phyloP scores from a whole-genome alignment of 2,329 filamentous ascomycete species.

The Macrophomina tecta region DNA sequence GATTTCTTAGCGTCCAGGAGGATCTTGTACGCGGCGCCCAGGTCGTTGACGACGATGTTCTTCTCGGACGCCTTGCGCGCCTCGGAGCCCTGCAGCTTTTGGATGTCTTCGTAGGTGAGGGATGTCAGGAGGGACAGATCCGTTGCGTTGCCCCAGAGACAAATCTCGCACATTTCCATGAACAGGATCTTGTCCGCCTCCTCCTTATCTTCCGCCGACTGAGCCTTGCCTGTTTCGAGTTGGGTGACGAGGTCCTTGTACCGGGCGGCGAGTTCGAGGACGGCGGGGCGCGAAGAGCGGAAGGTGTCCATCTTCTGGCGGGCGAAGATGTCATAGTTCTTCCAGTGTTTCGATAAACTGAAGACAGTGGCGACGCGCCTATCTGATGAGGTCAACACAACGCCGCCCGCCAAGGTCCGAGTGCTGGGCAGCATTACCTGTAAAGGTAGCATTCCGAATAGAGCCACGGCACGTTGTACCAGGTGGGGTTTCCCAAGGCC shows the following conservation, averaged over 20 bases:
- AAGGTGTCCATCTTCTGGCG: conserved; percentile 92
- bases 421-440: conserved; percentile 55
- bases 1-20: conserved; percentile 70
- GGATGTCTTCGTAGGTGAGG: conserved; percentile 92
- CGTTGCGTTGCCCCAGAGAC: conserved; percentile 95
- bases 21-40: conserved; percentile 72
- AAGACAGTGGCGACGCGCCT: conserved; percentile 84
- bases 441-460: conserved; percentile 95
- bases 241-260: conserved; percentile 77
- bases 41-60: conserved; percentile 90
- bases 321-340: conserved; percentile 85
- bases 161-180: conserved; percentile 93
- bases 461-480: conserved; percentile 88
- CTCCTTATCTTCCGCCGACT: conserved; percentile 55
- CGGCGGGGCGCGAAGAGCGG: conserved; percentile 85
- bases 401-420: background rate
- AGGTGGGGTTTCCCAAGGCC: conserved; percentile 73
- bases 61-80: conserved; percentile 86
- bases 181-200: conserved; percentile 81
- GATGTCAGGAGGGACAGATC: conserved; percentile 90
- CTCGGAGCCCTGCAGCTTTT: conserved; percentile 89
- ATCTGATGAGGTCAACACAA: conserved; percentile 39
- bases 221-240: conserved; percentile 57
- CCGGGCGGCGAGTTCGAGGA: conserved; percentile 78
- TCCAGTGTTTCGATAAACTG: conserved; percentile 79